Conservation (phyloP, 768 basidiomycete species). For the Rhodocollybia butyracea region DNA sequence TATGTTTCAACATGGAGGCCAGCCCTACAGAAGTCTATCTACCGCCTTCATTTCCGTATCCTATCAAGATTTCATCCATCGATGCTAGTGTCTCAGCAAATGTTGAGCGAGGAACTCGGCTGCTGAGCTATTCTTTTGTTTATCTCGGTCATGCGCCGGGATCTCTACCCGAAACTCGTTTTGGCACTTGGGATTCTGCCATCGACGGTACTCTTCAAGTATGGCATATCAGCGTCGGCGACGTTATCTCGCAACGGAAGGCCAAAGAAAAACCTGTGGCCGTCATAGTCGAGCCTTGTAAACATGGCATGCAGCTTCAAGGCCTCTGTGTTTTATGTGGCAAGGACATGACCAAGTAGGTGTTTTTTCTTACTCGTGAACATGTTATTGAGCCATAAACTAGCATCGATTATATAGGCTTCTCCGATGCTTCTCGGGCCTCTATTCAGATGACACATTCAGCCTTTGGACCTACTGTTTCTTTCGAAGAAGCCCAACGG, state of each 20-base stretch:
- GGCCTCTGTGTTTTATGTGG: conserved; percentile 94
- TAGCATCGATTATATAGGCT: conserved; percentile 83
- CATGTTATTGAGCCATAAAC: conserved; percentile 12
- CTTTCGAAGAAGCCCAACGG: conserved; percentile 86
- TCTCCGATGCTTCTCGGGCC: conserved; percentile 82
- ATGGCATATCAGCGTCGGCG: conserved; percentile 70
- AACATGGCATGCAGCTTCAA: conserved; percentile 88
- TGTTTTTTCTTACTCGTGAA: conserved; percentile 12
- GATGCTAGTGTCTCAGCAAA: conserved; percentile 41
- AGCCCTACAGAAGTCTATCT: conserved; percentile 74
- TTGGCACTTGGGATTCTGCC: conserved; percentile 89
- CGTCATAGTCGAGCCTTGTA: conserved; percentile 85
- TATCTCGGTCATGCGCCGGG: conserved; percentile 45
- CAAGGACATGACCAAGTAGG: conserved; percentile 90
- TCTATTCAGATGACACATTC: conserved; percentile 94
- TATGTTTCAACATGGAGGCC: conserved; percentile 17
- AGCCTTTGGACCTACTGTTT: conserved; percentile 87
- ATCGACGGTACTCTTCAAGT: conserved; percentile 73
- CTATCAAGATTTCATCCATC: conserved; percentile 75
- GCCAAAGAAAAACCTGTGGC: conserved; percentile 63
- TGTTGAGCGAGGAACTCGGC: conserved; percentile 69
- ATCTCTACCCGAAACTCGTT: conserved; percentile 60
- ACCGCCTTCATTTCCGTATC: conserved; percentile 79
- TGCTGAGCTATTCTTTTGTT: conserved; percentile 83
- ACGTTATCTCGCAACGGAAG: conserved; percentile 55